Percentiles rank a stretch among this genome's conserved stretches.
Conservation (phyloP, 2,329 filamentous ascomycete genomes). For the Fusarium phyllophilum region DNA sequence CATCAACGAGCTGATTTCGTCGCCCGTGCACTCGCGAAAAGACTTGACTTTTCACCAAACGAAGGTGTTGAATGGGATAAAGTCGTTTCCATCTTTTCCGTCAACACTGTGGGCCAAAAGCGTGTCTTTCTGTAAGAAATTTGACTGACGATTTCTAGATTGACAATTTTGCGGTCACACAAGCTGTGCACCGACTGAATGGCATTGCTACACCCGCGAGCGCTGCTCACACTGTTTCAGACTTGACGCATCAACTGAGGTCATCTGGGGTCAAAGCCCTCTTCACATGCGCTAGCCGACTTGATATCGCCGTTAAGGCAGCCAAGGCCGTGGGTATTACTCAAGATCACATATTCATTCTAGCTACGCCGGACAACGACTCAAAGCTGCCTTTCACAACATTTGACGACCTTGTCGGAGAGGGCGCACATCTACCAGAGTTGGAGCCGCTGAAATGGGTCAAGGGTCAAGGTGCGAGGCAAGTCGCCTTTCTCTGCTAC, state of each 20-base stretch:
- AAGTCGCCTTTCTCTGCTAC: neutral
- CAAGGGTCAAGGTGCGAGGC: neutral
- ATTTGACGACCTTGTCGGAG: neutral
- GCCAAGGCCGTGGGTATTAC: neutral
- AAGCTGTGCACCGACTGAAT: neutral
- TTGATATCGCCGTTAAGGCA: neutral
- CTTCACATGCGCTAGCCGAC: neutral
- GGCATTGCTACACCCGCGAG: neutral
- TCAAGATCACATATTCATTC: neutral
- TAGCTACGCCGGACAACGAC: neutral
- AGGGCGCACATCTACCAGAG: rapidly evolving
- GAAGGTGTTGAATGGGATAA: constrained; percentile 82
- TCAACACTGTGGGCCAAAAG: constrained; percentile 66
- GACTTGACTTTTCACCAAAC: constrained; percentile 76
- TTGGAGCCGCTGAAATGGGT: neutral
- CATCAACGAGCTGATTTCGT: constrained; percentile 61
- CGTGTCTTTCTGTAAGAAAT: rapidly evolving
- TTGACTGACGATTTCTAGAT: neutral
- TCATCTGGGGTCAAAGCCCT: neutral
- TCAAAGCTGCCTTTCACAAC: neutral
- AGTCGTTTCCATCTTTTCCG: constrained; percentile 76
- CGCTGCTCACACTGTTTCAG: neutral
- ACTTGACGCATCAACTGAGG: neutral
- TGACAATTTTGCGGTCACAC: rapidly evolving
- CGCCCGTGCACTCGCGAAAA: constrained; percentile 74